Conservation (phyloP, 2,329 filamentous ascomycete genomes). For the Sporothrix mexicana region DNA sequence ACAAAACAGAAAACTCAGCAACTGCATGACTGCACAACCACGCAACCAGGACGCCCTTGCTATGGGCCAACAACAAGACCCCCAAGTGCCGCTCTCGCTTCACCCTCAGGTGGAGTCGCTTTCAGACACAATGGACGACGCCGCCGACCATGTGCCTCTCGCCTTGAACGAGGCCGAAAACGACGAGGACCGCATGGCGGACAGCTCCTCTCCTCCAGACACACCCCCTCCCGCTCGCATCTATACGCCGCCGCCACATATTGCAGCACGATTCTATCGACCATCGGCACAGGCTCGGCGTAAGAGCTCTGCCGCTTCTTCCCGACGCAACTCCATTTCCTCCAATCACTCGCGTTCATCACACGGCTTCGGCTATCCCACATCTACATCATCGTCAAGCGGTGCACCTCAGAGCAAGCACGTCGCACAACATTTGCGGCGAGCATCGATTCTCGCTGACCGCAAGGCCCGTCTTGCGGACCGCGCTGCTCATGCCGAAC, state of each 20-base stretch:
- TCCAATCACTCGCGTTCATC: slow-evolving; percentile 75
- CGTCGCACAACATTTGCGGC: slow-evolving; percentile 77
- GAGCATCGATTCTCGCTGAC: slow-evolving; percentile 80
- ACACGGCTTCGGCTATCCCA: slow-evolving; percentile 56
- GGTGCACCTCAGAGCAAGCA: slow-evolving; percentile 74
- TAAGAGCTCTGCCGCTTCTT: slow-evolving; percentile 77
- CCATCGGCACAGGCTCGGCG: slow-evolving; percentile 66
- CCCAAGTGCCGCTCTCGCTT: slow-evolving; percentile 17
- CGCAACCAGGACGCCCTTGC: slow-evolving; percentile 4
- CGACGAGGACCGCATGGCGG: slow-evolving; percentile 30
- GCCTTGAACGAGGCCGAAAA: slow-evolving; percentile 32
- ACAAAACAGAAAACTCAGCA: not conserved
- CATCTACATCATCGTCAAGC: slow-evolving; percentile 44
- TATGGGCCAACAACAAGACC: slow-evolving; percentile 28
- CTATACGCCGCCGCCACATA: slow-evolving; percentile 73
- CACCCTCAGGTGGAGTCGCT: not conserved
- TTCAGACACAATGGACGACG: slow-evolving; percentile 31
- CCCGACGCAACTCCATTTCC: slow-evolving; percentile 79
- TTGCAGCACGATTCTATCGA: slow-evolving; percentile 79
- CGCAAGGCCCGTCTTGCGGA: slow-evolving; percentile 81
- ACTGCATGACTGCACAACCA: not conserved
- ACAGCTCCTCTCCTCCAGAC: not conserved
- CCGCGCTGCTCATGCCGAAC: slow-evolving; percentile 80
- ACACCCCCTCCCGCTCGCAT: slow-evolving; percentile 40
- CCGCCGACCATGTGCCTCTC: slow-evolving; percentile 22